Evolutionary conservation across 129 eudicot species (phyloP), one percentile per base, ranked within the genome.

Genomic region (Silybum marianum): DNA sequence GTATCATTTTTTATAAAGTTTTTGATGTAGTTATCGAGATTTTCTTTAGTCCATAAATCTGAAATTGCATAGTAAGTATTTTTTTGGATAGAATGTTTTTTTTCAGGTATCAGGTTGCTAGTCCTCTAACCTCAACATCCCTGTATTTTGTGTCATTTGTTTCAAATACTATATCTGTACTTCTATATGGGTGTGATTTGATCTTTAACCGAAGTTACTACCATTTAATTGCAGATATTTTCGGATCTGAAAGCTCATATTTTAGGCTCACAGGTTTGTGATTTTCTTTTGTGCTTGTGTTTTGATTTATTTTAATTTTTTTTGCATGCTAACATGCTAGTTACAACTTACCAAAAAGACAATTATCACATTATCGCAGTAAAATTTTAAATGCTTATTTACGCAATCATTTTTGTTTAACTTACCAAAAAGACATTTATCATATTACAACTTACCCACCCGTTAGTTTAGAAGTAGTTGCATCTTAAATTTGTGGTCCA

Each of bases 231-330:
- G 92, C 96, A 94, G 98, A 94, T 94, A 86, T 94, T 87, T 78
- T 77, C 89, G 4, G 91, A 92, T 77, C 75, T 94, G 90, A 94
- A 92, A 89, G 91, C 96, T 83, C 98, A 90, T 39, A 94, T 94
- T 12, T 75, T 94, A 78, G 87, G 97, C 21, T 86, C 98, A 79
- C 97, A 91, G 97, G 98, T 92, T 78, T 65, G 80, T 71, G 72
- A 58, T 44, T 42, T 36, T 46, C 30, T 30, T 69, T 21, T 42
- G 36, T 79, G 34, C 72, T 71, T 16, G 23, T 46, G 60, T 73
- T 18, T 30, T 18, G 51, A 14, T n/a, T 58, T 5, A 16, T 18
- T 18, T 18, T 4, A 48, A 2, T 3, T 72, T 46, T 21, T 63
- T 32, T 36, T 8, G 38, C 66, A 19, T 25, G 23, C 36, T 66